Evolutionary conservation across 2,329 filamentous ascomycete species (phyloP).

Genomic region (Dendrostoma leiphaemia): DNA sequence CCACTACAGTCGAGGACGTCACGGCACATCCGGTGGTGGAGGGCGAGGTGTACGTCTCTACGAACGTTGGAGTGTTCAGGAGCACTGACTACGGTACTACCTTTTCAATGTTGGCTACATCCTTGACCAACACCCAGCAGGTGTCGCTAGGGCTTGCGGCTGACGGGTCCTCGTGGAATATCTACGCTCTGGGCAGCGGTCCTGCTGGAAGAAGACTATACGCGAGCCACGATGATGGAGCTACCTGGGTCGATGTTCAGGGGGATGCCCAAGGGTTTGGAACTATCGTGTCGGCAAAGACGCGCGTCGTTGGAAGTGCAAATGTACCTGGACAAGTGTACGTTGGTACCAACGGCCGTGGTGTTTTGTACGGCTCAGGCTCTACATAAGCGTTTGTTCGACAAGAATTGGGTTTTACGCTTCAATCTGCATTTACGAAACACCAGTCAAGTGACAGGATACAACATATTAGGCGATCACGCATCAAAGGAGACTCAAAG

Average conservation of each 20-base stretch:
- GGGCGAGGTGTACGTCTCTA: conserved; percentile 59
- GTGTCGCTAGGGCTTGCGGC: conserved; percentile 42
- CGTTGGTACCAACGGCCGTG: conserved; percentile 48
- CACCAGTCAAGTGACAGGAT: too few species aligned
- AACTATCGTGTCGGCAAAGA: conserved; percentile 31
- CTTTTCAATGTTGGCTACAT: conserved; percentile 38
- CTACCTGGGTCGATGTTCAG: conserved; percentile 45
- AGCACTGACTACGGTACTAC: conserved; percentile 48
- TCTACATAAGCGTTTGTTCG: not conserved
- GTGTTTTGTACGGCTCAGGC: conserved; percentile 36
- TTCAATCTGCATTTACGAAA: too few species aligned
- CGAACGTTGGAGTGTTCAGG: conserved; percentile 51
- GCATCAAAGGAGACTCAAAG: too few species aligned
- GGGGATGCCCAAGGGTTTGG: conserved; percentile 42
- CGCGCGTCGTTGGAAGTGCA: conserved; percentile 40
- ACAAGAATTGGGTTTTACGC: too few species aligned
- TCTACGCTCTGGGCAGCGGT: conserved; percentile 46
- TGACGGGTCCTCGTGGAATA: conserved; percentile 35
- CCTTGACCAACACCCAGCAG: conserved; percentile 37
- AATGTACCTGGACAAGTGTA: conserved; percentile 45
- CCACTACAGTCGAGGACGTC: conserved; percentile 51
- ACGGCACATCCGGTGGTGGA: conserved; percentile 54
- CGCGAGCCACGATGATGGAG: conserved; percentile 40
- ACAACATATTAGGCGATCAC: too few species aligned
- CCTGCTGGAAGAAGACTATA: conserved; percentile 41